A percentile compares a stretch with the other conserved stretches of the same genome.
Evolutionary conservation across 148 eudicot genomes (phyloP).

Genomic region (Vaccinium vitisidaea): DNA sequence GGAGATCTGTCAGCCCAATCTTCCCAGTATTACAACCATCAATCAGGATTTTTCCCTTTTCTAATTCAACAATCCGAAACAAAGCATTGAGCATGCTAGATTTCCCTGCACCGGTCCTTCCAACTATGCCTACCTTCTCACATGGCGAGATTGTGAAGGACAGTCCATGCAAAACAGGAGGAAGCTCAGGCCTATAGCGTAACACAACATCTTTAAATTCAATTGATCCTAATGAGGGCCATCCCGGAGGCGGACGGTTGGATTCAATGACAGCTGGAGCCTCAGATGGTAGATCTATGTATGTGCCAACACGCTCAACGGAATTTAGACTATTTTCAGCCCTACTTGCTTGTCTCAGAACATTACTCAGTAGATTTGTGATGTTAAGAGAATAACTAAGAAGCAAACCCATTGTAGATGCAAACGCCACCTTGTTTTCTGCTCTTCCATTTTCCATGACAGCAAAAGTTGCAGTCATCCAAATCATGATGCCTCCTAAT

Average conservation of each 20-base stretch:
- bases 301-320: constrained; percentile 62
- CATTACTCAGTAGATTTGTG: constrained; percentile 49
- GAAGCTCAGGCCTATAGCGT: constrained; percentile 62
- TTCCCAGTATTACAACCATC: constrained; percentile 56
- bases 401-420: constrained; percentile 61
- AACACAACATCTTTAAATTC: constrained; percentile 44
- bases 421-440: constrained; percentile 47
- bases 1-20: constrained; percentile 61
- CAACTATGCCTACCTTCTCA: constrained; percentile 69
- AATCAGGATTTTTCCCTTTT: constrained; percentile 61
- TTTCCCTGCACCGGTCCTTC: constrained; percentile 84
- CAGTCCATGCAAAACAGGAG: constrained; percentile 47
- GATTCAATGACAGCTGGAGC: constrained; percentile 41
- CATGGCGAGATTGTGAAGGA: constrained; percentile 49
- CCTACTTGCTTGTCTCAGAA: constrained; percentile 55
- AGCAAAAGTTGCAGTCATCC: constrained; percentile 65
- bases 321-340: constrained; percentile 68
- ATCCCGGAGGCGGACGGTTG: constrained; percentile 50
- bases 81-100: constrained; percentile 77
- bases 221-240: constrained; percentile 51
- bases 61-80: constrained; percentile 61
- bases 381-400: constrained; percentile 63
- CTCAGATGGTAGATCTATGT: constrained; percentile 56
- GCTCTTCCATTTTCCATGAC: constrained; percentile 49
- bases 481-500: constrained; percentile 60